Base-by-base conservation (phyloP, 768 basidiomycete genomes). In the Serendipita sp. region DNA sequence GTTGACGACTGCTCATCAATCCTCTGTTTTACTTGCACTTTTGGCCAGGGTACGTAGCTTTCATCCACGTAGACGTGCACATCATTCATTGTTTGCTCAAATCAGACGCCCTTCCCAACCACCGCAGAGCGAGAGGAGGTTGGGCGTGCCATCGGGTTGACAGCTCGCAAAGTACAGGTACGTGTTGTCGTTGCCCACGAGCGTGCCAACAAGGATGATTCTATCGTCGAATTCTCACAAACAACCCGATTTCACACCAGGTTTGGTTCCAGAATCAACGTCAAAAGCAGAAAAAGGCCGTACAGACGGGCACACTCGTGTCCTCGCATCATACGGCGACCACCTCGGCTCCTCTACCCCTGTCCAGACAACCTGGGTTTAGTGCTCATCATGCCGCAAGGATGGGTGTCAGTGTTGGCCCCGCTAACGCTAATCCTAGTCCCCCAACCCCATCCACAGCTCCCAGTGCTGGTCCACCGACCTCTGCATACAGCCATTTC, bases 221-320 rank as follows among this genome's bases (percentile, higher is more conserved):
- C 45, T 66, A 61, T 44, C 34, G 43, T 61, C 68, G 63, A 68
- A 20, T 58, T 22, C 42, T 41, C 42, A n/a, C 22, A 33, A 48
- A 2, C 69, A 11, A 11, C n/a, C n/a, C n/a, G n/a, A 14, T 17
- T 42, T 33, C 20, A 30, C 17, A 26, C 34, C 42, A 42, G 89
- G 89, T 91, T 67, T 91, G 89, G 89, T 91, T 91, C 74, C 89
- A 90, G 89, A 91, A 91, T 71, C 88, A 91, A 70, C 82, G 88
- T 65, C 89, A 91, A 75, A 91, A 91, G 70, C 53, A 58, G 26
- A 58, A 58, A 58, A 58, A 58, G 53, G 24, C 53, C 4, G 17
- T 24, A 9, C 53, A 58, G 33, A 26, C 33, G 9, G 53, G 53
- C n/a, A 58, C 26, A 22, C 33, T 34, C 24, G 33, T 31, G 17